A percentile compares a stretch with the other conserved stretches of the same genome.
These are phyloP conservation scores for Diplodia scrobiculata DNA, from an alignment of 2,329 filamentous ascomycete species.

Conservation along the genomic window DNA sequence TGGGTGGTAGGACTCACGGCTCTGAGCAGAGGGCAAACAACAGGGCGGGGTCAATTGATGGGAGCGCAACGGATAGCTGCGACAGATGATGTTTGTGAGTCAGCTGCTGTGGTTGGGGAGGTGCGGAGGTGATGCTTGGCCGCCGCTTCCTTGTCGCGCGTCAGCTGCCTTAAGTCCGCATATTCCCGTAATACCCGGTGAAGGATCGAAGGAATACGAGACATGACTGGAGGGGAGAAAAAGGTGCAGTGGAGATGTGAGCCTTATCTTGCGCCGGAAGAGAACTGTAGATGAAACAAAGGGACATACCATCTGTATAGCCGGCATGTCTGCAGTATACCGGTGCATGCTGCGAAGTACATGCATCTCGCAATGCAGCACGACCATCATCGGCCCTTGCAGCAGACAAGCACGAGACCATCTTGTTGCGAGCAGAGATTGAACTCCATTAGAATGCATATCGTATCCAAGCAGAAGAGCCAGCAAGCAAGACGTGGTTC, in stretches of 20 bases:
- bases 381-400: neutral
- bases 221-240: neutral
- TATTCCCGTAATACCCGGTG: neutral
- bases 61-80: neutral
- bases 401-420: neutral
- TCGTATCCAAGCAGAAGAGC: neutral
- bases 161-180: neutral
- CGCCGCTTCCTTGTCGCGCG: neutral
- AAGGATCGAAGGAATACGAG: neutral
- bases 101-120: neutral
- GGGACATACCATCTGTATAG: too few species aligned
- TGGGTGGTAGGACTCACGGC: neutral
- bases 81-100: neutral
- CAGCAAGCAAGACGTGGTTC: neutral
- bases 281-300: neutral
- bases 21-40: neutral
- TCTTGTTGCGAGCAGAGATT: neutral
- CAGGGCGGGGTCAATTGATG: neutral
- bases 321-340: too few species aligned
- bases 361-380: too few species aligned
- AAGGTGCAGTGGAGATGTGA: neutral
- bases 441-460: constrained; percentile 21
- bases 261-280: neutral
- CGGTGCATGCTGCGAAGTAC: too few species aligned
- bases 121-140: neutral